A percentile compares a stretch with the other conserved stretches of the same genome.
Conservation (phyloP, 2,329 filamentous ascomycete species). For the Hypoxylon sp. region DNA sequence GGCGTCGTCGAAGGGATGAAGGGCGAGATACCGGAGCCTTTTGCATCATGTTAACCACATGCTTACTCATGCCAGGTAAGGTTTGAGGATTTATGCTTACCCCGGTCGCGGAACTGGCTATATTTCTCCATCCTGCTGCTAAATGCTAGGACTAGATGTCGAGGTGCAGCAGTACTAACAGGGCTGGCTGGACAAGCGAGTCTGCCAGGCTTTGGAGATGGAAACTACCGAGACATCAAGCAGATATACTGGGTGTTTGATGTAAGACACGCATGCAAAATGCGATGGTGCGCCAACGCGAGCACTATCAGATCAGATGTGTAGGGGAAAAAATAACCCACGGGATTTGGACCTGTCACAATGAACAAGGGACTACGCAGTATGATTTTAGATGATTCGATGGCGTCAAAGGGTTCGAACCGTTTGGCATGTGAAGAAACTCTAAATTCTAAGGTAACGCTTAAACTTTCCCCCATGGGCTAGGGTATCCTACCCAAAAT, state of each 20-base stretch:
- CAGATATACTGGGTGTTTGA: not conserved
- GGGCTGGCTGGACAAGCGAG: constrained; percentile 12
- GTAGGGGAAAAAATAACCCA: constrained; percentile 15
- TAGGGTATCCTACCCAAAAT: not conserved
- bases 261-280: constrained; percentile 12
- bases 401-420: constrained; percentile 20
- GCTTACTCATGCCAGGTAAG: constrained; percentile 1
- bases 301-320: not conserved
- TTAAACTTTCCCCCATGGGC: constrained; percentile 24
- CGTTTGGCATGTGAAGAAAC: constrained; percentile 40
- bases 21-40: constrained; percentile 95
- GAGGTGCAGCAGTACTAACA: not conserved
- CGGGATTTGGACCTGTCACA: constrained; percentile 24
- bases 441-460: constrained; percentile 8
- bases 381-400: constrained; percentile 10
- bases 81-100: constrained; percentile 60
- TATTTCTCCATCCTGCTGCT: constrained; percentile 86
- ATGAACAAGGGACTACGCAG: constrained; percentile 8
- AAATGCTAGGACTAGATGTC: not conserved
- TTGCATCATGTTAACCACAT: constrained; percentile 12
- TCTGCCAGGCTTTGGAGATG: constrained; percentile 11
- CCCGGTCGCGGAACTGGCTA: constrained; percentile 91
- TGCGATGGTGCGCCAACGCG: constrained; percentile 13
- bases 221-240: constrained; percentile 43
- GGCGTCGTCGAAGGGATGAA: constrained; percentile 87